Evolutionary conservation across 164 flowering plant genomes (phyloP), one percentile per base, ranked within the genome.

Genomic region (Malania oleifera): DNA sequence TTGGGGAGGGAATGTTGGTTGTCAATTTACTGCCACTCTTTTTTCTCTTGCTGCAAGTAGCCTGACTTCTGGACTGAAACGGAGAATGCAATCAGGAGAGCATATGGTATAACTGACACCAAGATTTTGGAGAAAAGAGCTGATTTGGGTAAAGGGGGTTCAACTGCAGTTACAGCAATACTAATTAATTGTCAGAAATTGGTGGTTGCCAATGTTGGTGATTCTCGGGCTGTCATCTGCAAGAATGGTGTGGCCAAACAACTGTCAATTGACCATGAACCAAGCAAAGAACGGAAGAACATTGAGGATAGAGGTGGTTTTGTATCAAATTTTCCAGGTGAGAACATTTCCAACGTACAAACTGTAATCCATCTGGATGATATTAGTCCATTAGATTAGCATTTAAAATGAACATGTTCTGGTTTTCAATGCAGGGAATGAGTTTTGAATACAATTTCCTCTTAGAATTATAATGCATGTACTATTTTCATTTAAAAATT

Each of bases 121-220:
- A 70, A 25, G 7, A 90, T 93, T 57, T 61, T 93, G 74, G 90
- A 83, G 27, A 80, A 89, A 67, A 78, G 85, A 44, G 79, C 52
- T 56, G 84, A 85, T 54, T 71, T 84, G 63, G 95, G 97, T 9
- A 81, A 65, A 69, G 98, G 98, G 11, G 98, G 98, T 52, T 93
- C 98, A 39, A 92, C 98, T 52, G 97, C 98, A 11, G 97, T 90
- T 46, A 93, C 98, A 19, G 97, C 97, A 29, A 85, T 88, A 61
- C 62, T 93, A 50, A 81, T 93, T n/a, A 72, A 90, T 65, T 81
- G 97, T 50, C 73, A 79, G 50, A 85, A 80, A 66, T 68, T 93
- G 57, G 80, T 87, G 6, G 89, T 90, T 23, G 97, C 95, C 29
- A 93, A 90, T 77, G 83, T 87, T 51, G 97, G 97, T 41, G 97